Percentiles rank a stretch among this genome's conserved stretches.
phyloP scores from a whole-genome alignment of 371 early-diverging fungal genomes.

The Mucor plumbeus region DNA sequence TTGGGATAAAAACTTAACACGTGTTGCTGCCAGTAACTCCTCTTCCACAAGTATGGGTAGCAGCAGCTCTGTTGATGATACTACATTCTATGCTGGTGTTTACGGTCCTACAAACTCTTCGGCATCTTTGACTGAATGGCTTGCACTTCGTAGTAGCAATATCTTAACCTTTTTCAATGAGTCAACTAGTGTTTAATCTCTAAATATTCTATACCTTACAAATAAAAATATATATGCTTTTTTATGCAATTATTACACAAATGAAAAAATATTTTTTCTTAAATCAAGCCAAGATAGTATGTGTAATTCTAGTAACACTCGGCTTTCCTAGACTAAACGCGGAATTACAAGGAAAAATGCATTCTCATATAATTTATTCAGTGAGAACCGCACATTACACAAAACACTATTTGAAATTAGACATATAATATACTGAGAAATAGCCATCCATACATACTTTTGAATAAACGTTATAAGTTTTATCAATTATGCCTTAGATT shows the following conservation, averaged over 20 bases:
- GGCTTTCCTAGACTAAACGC: too few relatives aligned
- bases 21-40: constrained; percentile 9
- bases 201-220: background rate
- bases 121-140: constrained; percentile 22
- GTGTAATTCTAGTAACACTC: too few relatives aligned
- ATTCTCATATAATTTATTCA: too few relatives aligned
- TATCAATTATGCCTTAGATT: background rate
- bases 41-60: background rate
- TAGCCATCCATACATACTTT: too few relatives aligned
- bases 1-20: constrained; percentile 33
- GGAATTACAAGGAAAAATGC: too few relatives aligned
- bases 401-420: background rate
- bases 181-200: background rate
- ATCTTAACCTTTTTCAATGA: constrained; percentile 13
- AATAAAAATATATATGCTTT: background rate
- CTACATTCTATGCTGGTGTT: constrained; percentile 10
- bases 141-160: constrained; percentile 15
- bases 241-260: too few relatives aligned
- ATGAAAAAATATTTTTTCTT: too few relatives aligned
- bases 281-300: too few relatives aligned
- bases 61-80: background rate
- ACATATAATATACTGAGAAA: background rate
- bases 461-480: background rate
- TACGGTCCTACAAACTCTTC: constrained; percentile 21
- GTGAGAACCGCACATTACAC: background rate